Conservation (phyloP, 345 rosid genomes). For the Firmiana major region DNA sequence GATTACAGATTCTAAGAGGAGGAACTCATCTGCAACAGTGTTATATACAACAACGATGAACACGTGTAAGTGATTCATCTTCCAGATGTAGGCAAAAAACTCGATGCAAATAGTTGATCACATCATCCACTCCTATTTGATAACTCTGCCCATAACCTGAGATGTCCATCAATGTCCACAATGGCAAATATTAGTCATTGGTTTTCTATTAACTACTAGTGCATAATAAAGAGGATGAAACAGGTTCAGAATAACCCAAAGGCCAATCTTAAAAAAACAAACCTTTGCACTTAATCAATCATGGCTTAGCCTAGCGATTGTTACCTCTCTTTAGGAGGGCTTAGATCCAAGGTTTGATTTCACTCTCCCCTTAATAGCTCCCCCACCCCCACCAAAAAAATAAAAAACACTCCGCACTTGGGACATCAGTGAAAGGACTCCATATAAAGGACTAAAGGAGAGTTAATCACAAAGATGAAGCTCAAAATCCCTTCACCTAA, state of each 20-base stretch:
- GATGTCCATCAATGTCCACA: constrained; percentile 27
- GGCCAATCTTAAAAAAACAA: neutral
- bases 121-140: constrained; percentile 21
- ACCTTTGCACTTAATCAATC: too few relatives aligned
- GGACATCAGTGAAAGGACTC: neutral
- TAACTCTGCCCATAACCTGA: constrained; percentile 39
- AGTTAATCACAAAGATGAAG: neutral
- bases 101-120: constrained; percentile 21
- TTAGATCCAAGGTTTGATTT: too few relatives aligned
- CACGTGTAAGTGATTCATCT: constrained; percentile 29
- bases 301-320: too few relatives aligned
- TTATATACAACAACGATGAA: constrained; percentile 39
- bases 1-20: constrained; percentile 44
- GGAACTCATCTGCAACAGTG: constrained; percentile 57
- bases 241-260: neutral
- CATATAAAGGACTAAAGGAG: neutral
- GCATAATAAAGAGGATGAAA: neutral
- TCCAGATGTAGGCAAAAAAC: constrained; percentile 24
- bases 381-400: too few relatives aligned
- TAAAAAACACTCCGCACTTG: neutral
- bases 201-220: neutral
- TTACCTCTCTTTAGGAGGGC: too few relatives aligned
- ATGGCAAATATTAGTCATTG: constrained; percentile 1
- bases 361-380: too few relatives aligned
- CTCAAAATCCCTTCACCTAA: neutral